These are phyloP conservation scores for Heterobasidion occidentale DNA, from an alignment of 1,284 basidiomycete genomes.

Conservation along the genomic window DNA sequence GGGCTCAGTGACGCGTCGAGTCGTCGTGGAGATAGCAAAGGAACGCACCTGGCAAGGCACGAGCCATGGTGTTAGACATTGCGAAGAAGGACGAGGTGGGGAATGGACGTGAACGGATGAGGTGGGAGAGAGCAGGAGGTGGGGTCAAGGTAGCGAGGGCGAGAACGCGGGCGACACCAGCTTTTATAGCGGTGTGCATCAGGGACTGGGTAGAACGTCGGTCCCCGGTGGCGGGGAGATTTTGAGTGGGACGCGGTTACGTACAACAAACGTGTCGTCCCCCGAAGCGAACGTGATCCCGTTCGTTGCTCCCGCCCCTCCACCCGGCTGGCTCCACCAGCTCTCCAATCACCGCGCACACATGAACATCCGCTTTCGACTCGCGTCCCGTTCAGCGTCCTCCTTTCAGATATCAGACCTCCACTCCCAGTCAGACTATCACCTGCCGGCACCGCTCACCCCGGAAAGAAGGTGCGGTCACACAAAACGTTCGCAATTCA, in stretches of 20 bases:
- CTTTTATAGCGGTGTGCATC: not conserved
- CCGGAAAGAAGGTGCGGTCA: too few relatives aligned
- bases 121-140: not conserved
- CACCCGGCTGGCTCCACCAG: not conserved
- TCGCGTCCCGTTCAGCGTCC: too few relatives aligned
- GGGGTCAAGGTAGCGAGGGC: not conserved
- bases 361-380: not conserved
- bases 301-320: not conserved
- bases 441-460: too few relatives aligned
- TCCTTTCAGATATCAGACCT: not conserved
- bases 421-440: too few relatives aligned
- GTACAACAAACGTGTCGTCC: not conserved
- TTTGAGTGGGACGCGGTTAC: not conserved
- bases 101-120: not conserved
- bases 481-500: too few relatives aligned
- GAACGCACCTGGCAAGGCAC: conserved; percentile 5
- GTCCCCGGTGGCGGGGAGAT: not conserved
- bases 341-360: not conserved
- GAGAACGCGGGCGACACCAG: not conserved
- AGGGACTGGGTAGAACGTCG: not conserved
- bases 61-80: not conserved
- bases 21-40: not conserved
- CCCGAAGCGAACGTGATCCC: not conserved
- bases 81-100: not conserved
- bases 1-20: conserved; percentile 9